Base-by-base conservation (phyloP, 2,329 filamentous ascomycete species). In the Ploettnerulaceae sp. region DNA sequence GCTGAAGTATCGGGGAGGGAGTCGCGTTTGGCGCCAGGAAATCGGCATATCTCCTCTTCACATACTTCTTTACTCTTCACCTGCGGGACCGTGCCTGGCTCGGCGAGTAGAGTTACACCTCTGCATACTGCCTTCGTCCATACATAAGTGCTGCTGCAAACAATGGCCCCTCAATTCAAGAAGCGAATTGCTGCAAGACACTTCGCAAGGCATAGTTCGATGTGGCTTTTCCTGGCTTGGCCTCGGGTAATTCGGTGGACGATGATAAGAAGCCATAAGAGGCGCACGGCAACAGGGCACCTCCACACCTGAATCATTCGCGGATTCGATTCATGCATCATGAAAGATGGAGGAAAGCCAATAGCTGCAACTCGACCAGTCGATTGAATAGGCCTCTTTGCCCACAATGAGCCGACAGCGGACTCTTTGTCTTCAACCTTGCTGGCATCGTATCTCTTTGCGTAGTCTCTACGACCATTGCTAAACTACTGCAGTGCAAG, bases 11-110 rank as follows among this genome's bases (percentile, higher is more conserved):
- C n/a, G 28, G 11, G 32, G 26, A 36, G 24, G 8, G 36, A 45
- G 26, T 45, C 42, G 42, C 42, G 24, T 28, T 31, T 45, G 42
- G 32, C 42, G 42, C 42, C 42, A 36, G 25, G 15, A 37, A 45
- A 45, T 29, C 33, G 17, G 21, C 11, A 9, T 18, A 35, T 34
- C 9, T 15, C 20, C 7, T 35, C 42, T 31, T 2, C 34, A 22
- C 42, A 24, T n/a, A n/a, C n/a, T n/a, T n/a, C n/a, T n/a, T n/a
- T 15, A 20, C 14, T 21, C 25, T 14, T 5, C 15, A 21, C 21
- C 25, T 17, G 25, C 37, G 9, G 37, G 17, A n/a, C 25, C 31
- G n/a, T 18, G n/a, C 5, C 25, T 21, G 11, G 17, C 9, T 20
- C 25, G 28, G 6, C 11, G 25, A 31, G 11, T 18, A 21, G 15